Conservation (phyloP, 331 rosid species). For the Cydonia oblonga region DNA sequence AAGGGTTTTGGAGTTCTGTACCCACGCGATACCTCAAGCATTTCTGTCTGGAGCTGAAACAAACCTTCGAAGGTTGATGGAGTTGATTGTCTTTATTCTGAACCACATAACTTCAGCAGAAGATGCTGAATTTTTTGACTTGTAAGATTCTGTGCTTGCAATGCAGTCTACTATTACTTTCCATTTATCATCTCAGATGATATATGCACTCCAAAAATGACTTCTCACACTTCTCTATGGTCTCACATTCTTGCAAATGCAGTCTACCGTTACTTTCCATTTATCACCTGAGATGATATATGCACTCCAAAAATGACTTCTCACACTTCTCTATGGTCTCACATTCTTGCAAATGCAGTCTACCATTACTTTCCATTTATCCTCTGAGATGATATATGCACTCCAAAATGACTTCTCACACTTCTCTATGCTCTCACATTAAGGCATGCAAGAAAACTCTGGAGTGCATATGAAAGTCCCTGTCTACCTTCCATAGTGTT, state of each 20-base stretch:
- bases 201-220: no score
- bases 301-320: not conserved
- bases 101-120: conserved; percentile 72
- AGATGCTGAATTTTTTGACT: conserved; percentile 72
- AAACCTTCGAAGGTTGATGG: conserved; percentile 80
- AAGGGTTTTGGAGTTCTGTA: conserved; percentile 75
- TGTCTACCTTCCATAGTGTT: not conserved
- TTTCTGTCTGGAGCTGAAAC: conserved; percentile 80
- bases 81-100: conserved; percentile 77
- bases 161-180: not conserved
- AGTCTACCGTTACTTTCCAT: not conserved
- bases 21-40: conserved; percentile 83
- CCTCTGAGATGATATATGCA: not conserved
- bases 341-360: not conserved
- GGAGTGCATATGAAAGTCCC: not conserved
- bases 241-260: not conserved
- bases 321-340: not conserved
- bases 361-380: not conserved
- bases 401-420: not conserved
- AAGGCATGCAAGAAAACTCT: not conserved
- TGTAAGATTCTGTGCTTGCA: conserved; percentile 49
- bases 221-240: no score
- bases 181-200: no score
- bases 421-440: not conserved
- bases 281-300: not conserved